Percentiles rank a stretch among this genome's conserved stretches.
phyloP scores from a whole-genome alignment of 257 asterid species.

The Gentiana dahurica region DNA sequence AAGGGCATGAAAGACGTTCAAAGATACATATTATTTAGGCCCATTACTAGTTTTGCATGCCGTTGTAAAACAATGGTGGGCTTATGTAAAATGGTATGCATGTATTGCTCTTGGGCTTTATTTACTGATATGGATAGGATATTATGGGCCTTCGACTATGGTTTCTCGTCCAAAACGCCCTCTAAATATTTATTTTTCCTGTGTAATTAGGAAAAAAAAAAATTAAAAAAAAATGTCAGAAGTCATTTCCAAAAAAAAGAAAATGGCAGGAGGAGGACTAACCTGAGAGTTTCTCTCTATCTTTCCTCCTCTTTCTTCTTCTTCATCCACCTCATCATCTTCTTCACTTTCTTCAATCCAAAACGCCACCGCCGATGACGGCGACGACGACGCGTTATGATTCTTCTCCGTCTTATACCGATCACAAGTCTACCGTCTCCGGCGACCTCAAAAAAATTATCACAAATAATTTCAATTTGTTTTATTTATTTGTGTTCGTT shows the following conservation, averaged over 20 bases:
- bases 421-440: slow-evolving; percentile 9
- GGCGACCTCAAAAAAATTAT: neutral
- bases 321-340: slow-evolving; percentile 13
- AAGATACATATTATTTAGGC: too few relatives aligned
- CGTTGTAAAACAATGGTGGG: too few relatives aligned
- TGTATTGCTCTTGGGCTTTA: too few relatives aligned
- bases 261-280: slow-evolving; percentile 5
- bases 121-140: too few relatives aligned
- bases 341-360: slow-evolving; percentile 14
- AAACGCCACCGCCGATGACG: slow-evolving; percentile 29
- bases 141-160: too few relatives aligned
- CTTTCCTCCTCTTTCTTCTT: slow-evolving; percentile 10
- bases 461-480: slow-evolving; percentile 22
- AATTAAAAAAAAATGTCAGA: too few relatives aligned
- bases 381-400: slow-evolving; percentile 31
- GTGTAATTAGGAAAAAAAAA: too few relatives aligned
- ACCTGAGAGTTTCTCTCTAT: neutral
- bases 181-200: too few relatives aligned
- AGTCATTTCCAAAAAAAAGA: neutral
- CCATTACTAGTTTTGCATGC: too few relatives aligned
- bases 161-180: too few relatives aligned
- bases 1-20: too few relatives aligned
- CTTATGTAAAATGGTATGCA: too few relatives aligned
- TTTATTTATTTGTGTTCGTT: slow-evolving; percentile 22
- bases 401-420: slow-evolving; percentile 1